These are phyloP conservation scores for Hura crepitans DNA, from an alignment of 441 rosid genomes.

Conservation along the genomic window DNA sequence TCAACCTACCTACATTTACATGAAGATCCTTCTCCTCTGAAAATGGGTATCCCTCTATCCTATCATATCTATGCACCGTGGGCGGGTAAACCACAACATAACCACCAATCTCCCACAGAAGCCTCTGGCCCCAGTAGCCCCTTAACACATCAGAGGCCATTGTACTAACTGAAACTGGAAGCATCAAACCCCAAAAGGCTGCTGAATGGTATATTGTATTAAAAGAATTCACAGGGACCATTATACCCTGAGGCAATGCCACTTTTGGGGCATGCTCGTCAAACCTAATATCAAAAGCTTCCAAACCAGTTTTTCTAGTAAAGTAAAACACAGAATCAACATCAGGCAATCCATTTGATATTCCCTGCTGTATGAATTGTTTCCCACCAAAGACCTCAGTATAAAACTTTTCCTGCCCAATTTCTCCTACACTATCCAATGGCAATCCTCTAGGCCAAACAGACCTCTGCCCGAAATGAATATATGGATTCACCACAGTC, in stretches of 20 bases:
- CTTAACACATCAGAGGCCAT: constrained; percentile 94
- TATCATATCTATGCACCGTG: constrained; percentile 70
- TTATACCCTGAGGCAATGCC: constrained; percentile 81
- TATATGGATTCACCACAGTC: constrained; percentile 74
- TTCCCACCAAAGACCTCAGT: constrained; percentile 85
- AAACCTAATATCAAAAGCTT: constrained; percentile 72
- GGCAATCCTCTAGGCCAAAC: constrained; percentile 98
- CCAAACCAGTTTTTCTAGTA: constrained; percentile 65
- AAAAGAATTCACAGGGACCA: constrained; percentile 84
- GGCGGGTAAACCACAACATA: constrained; percentile 81
- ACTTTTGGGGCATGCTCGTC: constrained; percentile 85
- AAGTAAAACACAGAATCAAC: constrained; percentile 93
- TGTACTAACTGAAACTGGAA: constrained; percentile 78
- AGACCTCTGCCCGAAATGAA: constrained; percentile 85
- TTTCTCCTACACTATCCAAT: constrained; percentile 76
- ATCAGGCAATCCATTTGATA: constrained; percentile 88
- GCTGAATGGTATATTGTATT: constrained; percentile 80
- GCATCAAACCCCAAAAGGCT: constrained; percentile 93
- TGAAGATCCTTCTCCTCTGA: constrained; percentile 95
- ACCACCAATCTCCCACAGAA: constrained; percentile 94
- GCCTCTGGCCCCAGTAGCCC: constrained; percentile 91
- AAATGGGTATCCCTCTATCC: constrained; percentile 79
- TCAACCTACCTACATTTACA: constrained; percentile 81
- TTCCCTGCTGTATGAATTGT: constrained; percentile 88
- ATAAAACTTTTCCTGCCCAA: constrained; percentile 73